These are phyloP conservation scores for Cucumis melo DNA, from an alignment of 306 rosid genomes.

Conservation along the genomic window DNA sequence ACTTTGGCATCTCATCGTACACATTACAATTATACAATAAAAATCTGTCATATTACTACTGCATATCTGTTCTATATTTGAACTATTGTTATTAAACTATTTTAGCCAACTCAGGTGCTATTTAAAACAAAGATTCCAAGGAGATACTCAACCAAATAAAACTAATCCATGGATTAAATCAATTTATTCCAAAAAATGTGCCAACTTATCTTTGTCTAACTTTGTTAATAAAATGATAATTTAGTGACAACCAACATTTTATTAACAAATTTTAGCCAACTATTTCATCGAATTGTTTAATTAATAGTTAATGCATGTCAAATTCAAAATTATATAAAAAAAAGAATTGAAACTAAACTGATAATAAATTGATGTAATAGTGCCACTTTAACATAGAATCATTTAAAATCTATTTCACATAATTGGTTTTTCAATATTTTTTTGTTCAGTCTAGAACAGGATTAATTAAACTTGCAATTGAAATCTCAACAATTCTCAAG, in stretches of 20 bases:
- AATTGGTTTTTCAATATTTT: not conserved
- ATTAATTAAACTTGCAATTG: not conserved
- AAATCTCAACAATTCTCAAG: not conserved
- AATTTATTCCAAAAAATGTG: not conserved
- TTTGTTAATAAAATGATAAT: not conserved
- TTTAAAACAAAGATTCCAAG: not conserved
- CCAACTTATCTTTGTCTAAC: not conserved
- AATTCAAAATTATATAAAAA: no score
- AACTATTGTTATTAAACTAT: no score
- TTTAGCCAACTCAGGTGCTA: not conserved
- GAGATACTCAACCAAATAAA: not conserved
- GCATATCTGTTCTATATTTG: no score
- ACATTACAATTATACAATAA: no score
- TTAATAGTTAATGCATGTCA: no score
- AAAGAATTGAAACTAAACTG: not conserved
- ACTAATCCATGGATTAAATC: not conserved
- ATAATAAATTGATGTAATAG: no score
- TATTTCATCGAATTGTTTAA: not conserved
- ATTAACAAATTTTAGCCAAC: no score
- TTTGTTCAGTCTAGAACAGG: not conserved
- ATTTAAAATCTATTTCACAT: not conserved
- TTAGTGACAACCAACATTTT: not conserved
- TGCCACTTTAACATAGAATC: not conserved
- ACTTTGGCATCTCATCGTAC: no score
- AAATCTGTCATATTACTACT: no score